Evolutionary conservation across 306 rosid genomes (phyloP).

Genomic region (Glycine latifolia): DNA sequence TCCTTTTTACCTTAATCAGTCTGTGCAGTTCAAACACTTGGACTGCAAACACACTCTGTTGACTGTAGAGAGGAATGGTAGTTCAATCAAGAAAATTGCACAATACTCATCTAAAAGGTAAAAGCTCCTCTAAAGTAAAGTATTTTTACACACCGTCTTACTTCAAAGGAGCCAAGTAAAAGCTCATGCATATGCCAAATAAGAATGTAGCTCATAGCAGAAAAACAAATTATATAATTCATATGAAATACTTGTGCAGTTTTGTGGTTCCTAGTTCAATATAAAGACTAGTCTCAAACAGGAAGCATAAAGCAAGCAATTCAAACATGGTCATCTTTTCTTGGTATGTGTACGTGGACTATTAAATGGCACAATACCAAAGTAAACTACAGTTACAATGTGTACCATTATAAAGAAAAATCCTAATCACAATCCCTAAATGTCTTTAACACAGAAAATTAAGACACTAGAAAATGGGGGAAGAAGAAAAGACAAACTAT

Average conservation of each 20-base stretch:
- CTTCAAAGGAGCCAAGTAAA: slow-evolving; percentile 18
- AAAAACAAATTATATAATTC: neutral
- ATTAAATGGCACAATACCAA: neutral
- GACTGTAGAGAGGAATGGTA: slow-evolving; percentile 74
- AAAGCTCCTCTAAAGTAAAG: slow-evolving; percentile 14
- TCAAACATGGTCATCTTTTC: neutral
- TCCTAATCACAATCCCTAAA: neutral
- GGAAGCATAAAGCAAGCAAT: neutral
- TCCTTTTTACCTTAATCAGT: slow-evolving; percentile 59
- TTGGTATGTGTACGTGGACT: neutral
- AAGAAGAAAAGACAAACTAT: neutral
- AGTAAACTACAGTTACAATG: neutral
- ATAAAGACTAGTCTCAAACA: neutral
- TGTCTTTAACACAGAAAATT: neutral
- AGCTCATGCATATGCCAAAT: neutral
- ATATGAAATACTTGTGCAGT: neutral
- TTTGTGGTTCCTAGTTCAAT: neutral
- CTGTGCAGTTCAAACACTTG: slow-evolving; percentile 77
- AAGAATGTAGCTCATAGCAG: neutral
- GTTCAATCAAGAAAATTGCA: slow-evolving; percentile 54
- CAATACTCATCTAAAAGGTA: slow-evolving; percentile 11
- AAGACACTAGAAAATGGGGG: slow-evolving; percentile 2
- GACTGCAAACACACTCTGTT: slow-evolving; percentile 66
- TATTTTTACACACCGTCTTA: slow-evolving; percentile 1
- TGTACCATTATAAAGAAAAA: neutral